Base-by-base conservation (phyloP, 495 filamentous ascomycete species). In the Penicillium goetzii region DNA sequence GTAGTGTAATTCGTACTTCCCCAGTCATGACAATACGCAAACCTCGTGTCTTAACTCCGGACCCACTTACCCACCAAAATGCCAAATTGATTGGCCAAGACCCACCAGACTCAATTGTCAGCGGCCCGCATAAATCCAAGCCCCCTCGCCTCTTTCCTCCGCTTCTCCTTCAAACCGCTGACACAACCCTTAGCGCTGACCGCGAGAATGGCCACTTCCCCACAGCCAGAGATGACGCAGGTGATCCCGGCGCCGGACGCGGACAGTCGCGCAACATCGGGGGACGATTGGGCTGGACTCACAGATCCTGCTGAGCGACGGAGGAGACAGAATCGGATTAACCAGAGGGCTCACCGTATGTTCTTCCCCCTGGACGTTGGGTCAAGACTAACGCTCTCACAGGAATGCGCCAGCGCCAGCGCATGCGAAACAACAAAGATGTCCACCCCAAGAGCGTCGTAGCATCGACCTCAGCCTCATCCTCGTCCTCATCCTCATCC, bases 271-370 rank as follows among this genome's bases (percentile, higher is more conserved):
- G 25, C 25, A 19, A 25, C 58, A 17, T 5, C 60, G 7, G 43
- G 40, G 9, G 79, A 83, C 59, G 72, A 78, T 36, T 81, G 80
- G 80, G 61, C 70, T 1, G 78, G 75, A 0, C 47, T 77, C 15
- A 72, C 71, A 3, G 76, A 79, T 53, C 67, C 73, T 3, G 71
- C 71, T 41, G 79, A 81, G 58, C 67, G 80, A 3, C 69, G 79
- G 36, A 60, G 72, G 49, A 62, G 73, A 33, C 80, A 83, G 64
- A 83, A 83, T 63, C 70, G 80, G 14, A 52, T 81, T 19, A 80
- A 81, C 58, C 79, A 83, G 63, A 65, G 79, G 52, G 78, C 79
- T 21, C 74, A 68, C 54, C 69, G 79, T 80, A 51, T 61, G 54
- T 63, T 62, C 25, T 19, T 15, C 9, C 12, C 33, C 26, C 41